phyloP scores from a whole-genome alignment of 1,284 basidiomycete genomes.

The Trametes hirsuta region DNA sequence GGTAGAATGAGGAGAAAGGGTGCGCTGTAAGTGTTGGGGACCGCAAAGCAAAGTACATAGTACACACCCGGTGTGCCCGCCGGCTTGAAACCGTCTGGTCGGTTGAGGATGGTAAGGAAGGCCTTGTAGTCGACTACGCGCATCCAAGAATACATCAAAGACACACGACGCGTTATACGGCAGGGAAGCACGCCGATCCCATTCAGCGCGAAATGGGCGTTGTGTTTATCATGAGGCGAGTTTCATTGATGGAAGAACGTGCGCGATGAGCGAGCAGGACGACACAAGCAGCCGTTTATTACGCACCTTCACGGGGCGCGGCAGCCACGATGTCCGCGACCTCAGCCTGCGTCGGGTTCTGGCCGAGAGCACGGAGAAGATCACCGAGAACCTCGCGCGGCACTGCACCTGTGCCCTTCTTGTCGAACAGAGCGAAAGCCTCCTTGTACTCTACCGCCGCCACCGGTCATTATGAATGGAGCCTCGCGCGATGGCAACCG shows the following conservation, averaged over 20 bases:
- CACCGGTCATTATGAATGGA: background rate
- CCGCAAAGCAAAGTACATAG: too few relatives aligned
- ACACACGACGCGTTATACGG: slow-evolving; percentile 1
- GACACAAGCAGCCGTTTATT: background rate
- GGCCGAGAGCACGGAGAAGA: slow-evolving; percentile 91
- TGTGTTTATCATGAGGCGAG: background rate
- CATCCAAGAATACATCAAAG: background rate
- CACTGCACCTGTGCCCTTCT: slow-evolving; percentile 89
- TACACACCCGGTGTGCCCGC: slow-evolving; percentile 86
- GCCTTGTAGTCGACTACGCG: slow-evolving; percentile 85
- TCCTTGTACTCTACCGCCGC: slow-evolving; percentile 83
- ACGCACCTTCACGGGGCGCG: slow-evolving; percentile 79
- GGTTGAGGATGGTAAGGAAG: slow-evolving; percentile 90
- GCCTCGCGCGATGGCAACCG: background rate
- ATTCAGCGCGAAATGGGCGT: background rate
- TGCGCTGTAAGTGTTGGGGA: background rate
- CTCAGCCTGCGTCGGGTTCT: slow-evolving; percentile 98
- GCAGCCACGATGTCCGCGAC: slow-evolving; percentile 80
- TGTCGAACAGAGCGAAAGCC: slow-evolving; percentile 98
- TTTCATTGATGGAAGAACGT: background rate
- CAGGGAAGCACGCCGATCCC: background rate
- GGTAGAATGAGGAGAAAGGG: background rate
- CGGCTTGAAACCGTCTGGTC: slow-evolving; percentile 96
- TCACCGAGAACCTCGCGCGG: slow-evolving; percentile 92
- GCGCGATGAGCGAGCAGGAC: slow-evolving; percentile 1